Base-by-base conservation (phyloP, 2,329 filamentous ascomycete species). In the Colletotrichum chrysophilum region DNA sequence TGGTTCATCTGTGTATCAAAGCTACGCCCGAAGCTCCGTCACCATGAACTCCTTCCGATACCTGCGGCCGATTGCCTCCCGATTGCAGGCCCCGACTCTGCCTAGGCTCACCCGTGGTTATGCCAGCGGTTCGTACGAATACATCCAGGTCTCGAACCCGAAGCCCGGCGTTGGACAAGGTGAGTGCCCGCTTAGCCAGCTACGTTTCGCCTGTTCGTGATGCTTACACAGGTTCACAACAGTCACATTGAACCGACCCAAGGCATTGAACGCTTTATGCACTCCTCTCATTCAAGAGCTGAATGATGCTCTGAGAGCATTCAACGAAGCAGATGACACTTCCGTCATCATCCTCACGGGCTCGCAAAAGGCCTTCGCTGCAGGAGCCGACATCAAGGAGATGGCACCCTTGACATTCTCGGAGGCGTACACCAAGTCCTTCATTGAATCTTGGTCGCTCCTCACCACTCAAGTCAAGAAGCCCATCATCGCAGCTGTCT, bases 351-450 rank as follows among this genome's bases (percentile, higher is more conserved):
- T 99, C 75, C 89, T 99, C 74, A 98, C 97, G 1, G 97, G 97
- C 71, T 97, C 94, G 61, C 89, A 95, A 79, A 95, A 94, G 85
- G 96, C 96, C 56, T 99, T 98, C 83, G 96, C 96, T 34, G 96
- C 97, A 60, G 97, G 97, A 67, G 97, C 97, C 76, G 97, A 99
- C 86, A 99, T 99, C 88, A 98, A 98, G 86, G 97, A 99, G 87
- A 99, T 99, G 97, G 94, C 95, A 34, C 93, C 95, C 76, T 92
- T 98, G 52, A 96, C 93, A 71, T 99, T 99, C 87, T 91, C 94
- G 77, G 89, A 93, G 78, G 96, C 97, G 52, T 98, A 98, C 88
- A 94, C 92, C 64, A 92, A 89, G 79, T 95, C 97, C 83, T 99
- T 99, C 85, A 98, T 99, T 85, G 96, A 98, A 84, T 93, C 93